A percentile compares a stretch with the other conserved stretches of the same genome.
Evolutionary conservation across 345 rosid species (phyloP).

Genomic region (Arabis hirsuta): DNA sequence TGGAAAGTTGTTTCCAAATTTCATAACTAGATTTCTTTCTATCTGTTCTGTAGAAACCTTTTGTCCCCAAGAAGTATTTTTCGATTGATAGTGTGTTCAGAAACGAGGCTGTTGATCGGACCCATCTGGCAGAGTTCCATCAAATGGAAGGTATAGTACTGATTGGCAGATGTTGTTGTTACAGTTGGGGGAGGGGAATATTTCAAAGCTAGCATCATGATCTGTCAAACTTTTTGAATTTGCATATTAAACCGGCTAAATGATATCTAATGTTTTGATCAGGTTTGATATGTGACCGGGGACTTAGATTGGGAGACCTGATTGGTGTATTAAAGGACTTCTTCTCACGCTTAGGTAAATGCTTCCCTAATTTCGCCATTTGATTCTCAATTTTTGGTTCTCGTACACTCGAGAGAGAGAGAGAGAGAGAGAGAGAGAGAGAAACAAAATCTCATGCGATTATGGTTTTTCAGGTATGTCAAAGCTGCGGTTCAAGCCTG

Average conservation of each 20-base stretch:
- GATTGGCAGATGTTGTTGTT: not conserved
- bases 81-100: slow-evolving; percentile 97
- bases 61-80: slow-evolving; percentile 84
- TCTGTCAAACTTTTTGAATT: not conserved
- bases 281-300: slow-evolving; percentile 92
- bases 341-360: slow-evolving; percentile 83
- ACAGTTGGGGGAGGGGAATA: not conserved
- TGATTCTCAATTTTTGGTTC: too few species aligned
- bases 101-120: slow-evolving; percentile 97
- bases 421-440: too few species aligned
- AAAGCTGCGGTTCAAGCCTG: slow-evolving; percentile 86
- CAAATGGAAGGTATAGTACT: slow-evolving; percentile 80
- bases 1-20: not conserved
- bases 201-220: not conserved
- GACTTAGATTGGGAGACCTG: slow-evolving; percentile 63
- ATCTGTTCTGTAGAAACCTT: slow-evolving; percentile 52
- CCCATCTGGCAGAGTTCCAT: slow-evolving; percentile 97
- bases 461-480: slow-evolving; percentile 69
- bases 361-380: not conserved
- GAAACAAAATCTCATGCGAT: not conserved
- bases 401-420: too few species aligned
- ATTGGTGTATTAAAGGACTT: slow-evolving; percentile 56
- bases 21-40: slow-evolving; percentile 2
- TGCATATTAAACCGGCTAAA: not conserved
- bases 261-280: slow-evolving; percentile 40